These are phyloP conservation scores for Candida easanensis DNA, from an alignment of 805 yeast genomes.

Conservation along the genomic window DNA sequence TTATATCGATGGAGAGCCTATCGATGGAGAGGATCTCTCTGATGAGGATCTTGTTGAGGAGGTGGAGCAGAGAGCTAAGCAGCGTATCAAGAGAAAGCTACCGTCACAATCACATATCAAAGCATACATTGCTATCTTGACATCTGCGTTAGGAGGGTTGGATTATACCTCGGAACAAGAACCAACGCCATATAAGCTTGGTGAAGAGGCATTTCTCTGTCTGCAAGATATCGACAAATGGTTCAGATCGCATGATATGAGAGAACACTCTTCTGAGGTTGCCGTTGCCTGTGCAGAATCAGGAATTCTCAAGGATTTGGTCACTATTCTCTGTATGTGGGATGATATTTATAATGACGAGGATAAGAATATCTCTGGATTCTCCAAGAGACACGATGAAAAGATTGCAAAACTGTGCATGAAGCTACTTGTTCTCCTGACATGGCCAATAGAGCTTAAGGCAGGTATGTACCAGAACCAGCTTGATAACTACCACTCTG, in stretches of 20 bases:
- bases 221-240: constrained; percentile 84
- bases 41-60: constrained; percentile 1
- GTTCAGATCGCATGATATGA: constrained; percentile 82
- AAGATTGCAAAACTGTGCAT: constrained; percentile 68
- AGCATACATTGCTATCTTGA: constrained; percentile 76
- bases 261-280: constrained; percentile 67
- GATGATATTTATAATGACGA: constrained; percentile 39
- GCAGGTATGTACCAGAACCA: constrained; percentile 50
- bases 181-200: constrained; percentile 66
- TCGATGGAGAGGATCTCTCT: constrained; percentile 11
- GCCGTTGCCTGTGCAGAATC: constrained; percentile 86
- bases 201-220: constrained; percentile 75
- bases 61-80: neutral
- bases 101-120: constrained; percentile 29
- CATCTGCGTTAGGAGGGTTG: constrained; percentile 88
- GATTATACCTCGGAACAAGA: constrained; percentile 54
- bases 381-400: constrained; percentile 41
- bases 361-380: constrained; percentile 26
- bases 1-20: constrained; percentile 16
- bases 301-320: constrained; percentile 72
- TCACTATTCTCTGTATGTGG: constrained; percentile 75
- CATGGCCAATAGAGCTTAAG: constrained; percentile 79
- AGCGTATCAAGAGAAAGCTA: constrained; percentile 2
- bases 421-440: constrained; percentile 77
- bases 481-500: constrained; percentile 50